A percentile compares a stretch with the other conserved stretches of the same genome.
Evolutionary conservation across 805 yeast species (phyloP).

Genomic region (Blastobotrys muscicola): DNA sequence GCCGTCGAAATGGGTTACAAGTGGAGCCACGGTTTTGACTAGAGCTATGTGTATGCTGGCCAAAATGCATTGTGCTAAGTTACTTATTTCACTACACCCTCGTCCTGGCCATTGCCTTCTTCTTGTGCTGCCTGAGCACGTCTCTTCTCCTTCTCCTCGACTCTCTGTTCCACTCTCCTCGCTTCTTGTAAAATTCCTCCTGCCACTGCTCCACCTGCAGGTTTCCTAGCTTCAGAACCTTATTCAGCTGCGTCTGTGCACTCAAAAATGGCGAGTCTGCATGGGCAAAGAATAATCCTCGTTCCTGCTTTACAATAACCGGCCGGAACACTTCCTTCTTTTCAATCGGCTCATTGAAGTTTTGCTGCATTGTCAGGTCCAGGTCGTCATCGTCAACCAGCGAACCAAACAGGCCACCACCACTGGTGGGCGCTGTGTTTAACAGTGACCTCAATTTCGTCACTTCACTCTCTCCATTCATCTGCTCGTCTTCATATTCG

Average conservation of each 20-base stretch:
- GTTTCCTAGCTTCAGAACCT: slow-evolving; percentile 16
- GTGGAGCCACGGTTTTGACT: slow-evolving; percentile 7
- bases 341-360: not conserved
- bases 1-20: slow-evolving; percentile 84
- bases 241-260: slow-evolving; percentile 70
- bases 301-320: not conserved
- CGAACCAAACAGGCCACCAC: slow-evolving; percentile 1
- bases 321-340: slow-evolving; percentile 3
- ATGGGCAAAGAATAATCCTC: slow-evolving; percentile 68
- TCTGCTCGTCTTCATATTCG: not conserved
- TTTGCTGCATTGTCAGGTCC: slow-evolving; percentile 3
- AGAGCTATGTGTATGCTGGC: too few species aligned
- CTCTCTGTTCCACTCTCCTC: slow-evolving; percentile 72
- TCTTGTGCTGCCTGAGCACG: slow-evolving; percentile 48
- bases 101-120: slow-evolving; percentile 21
- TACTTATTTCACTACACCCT: too few species aligned
- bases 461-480: too few species aligned
- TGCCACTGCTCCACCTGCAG: slow-evolving; percentile 47
- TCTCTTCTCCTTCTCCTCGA: slow-evolving; percentile 72
- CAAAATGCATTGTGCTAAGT: too few species aligned
- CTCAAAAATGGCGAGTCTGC: slow-evolving; percentile 75
- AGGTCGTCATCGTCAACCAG: slow-evolving; percentile 4
- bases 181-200: slow-evolving; percentile 67
- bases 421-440: not conserved
- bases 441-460: too few species aligned